Evolutionary conservation across 768 basidiomycete genomes (phyloP), one percentile per base, ranked within the genome.

Genomic region (Tubosaeta sp.): DNA sequence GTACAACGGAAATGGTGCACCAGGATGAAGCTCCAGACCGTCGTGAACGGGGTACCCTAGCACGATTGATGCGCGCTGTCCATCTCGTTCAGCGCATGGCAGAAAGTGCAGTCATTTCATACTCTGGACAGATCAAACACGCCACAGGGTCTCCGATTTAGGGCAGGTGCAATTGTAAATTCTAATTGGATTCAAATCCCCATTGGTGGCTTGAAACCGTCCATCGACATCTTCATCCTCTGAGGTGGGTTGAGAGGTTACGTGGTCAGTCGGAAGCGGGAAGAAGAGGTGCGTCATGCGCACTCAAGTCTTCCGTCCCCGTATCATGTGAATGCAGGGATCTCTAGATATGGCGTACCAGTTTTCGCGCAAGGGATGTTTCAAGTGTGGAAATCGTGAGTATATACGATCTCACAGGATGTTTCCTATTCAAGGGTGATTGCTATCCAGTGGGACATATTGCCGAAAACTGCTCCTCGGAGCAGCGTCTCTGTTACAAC

Each of bases 311-410:
- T 46, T 33, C 48, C 49, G 33, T 39, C 39, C 25, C 58, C 45
- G 25, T 34, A 43, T 43, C 39, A 55, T 58, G 56, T 62, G 58
- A 45, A 64, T 60, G 69, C 69, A 66, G 71, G 70, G 71, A 70
- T 71, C 70, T 59, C 55, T 51, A 63, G 61, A 60, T 60, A 90
- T 90, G 88, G 85, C 88, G 72, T 87, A 79, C 74, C 86, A 86
- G 70, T 84, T 84, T 77, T 82, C 85, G 54, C 85, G 84, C 78
- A 92, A 90, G 76, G 88, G 88, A 59, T 93, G 90, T 68, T 93
- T 88, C 76, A 95, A 92, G 78, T 95, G 92, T 68, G 92, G 92
- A 68, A 92, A 92, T 71, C 78, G 91, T 91, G 69, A 73, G 85
- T 82, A 57, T 35, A 42, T 48, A 43, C 52, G 47, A 52, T 41